Evolutionary conservation across 2,329 filamentous ascomycete species (phyloP).

Genomic region (Alternaria triticina): DNA sequence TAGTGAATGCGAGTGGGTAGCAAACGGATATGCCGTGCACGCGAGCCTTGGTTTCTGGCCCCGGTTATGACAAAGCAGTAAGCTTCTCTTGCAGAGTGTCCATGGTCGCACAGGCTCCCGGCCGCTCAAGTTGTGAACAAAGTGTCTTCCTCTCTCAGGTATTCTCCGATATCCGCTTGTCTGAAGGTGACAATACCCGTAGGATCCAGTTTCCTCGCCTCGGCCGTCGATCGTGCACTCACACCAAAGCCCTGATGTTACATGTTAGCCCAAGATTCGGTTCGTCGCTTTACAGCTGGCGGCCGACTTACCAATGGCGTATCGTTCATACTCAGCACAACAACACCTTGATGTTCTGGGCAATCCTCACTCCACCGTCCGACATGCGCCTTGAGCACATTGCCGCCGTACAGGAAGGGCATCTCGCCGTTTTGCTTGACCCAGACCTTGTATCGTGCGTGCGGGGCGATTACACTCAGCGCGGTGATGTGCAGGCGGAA

Average conservation of each 20-base stretch:
- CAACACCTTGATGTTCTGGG: constrained; percentile 88
- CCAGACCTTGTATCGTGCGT: constrained; percentile 97
- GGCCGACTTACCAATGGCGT: constrained; percentile 66
- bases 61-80: background rate
- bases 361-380: constrained; percentile 89
- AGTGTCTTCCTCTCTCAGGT: constrained; percentile 80
- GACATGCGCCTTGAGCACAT: constrained; percentile 82
- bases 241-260: constrained; percentile 85
- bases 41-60: background rate
- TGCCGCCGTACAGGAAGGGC: constrained; percentile 94
- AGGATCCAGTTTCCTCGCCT: constrained; percentile 83
- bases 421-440: constrained; percentile 95
- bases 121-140: constrained; percentile 61
- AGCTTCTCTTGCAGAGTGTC: background rate
- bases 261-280: background rate
- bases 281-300: no score
- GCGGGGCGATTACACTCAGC: constrained; percentile 86
- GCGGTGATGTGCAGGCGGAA: constrained; percentile 93
- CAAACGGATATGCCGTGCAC: background rate
- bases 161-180: constrained; percentile 94
- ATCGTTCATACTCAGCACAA: constrained; percentile 92
- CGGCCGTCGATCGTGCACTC: constrained; percentile 84
- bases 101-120: background rate
- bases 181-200: constrained; percentile 89
- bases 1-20: constrained; percentile 3